Conservation (phyloP, 1,139 yeast genomes). For the Taphrina flavorubra region DNA sequence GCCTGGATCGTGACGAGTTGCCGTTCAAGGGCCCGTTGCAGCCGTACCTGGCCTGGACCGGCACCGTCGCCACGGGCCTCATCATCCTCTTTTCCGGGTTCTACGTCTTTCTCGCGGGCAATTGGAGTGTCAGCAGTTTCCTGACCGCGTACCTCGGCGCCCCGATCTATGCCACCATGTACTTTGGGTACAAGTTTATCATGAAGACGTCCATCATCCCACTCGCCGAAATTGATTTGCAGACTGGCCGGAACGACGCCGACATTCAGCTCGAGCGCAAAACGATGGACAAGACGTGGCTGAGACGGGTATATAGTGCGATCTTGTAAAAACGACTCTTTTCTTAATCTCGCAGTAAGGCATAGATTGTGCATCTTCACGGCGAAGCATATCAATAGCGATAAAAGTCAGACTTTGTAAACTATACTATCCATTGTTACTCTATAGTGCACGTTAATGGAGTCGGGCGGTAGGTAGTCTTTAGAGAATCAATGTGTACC, state of each 20-base stretch:
- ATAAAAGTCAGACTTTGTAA: too few relatives aligned
- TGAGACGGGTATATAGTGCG: background rate
- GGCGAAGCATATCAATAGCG: background rate
- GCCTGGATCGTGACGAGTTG: conserved; percentile 43
- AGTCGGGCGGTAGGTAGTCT: too few relatives aligned
- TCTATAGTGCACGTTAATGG: too few relatives aligned
- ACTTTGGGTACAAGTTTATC: conserved; percentile 60
- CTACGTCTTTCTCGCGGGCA: conserved; percentile 64
- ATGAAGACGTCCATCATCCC: conserved; percentile 46
- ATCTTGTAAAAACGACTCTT: background rate
- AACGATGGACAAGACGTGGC: background rate
- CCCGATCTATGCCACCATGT: conserved; percentile 58
- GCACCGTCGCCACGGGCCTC: conserved; percentile 58
- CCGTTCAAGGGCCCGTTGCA: conserved; percentile 60
- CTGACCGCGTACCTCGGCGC: conserved; percentile 63
- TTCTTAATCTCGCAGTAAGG: too few relatives aligned
- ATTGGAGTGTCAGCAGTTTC: conserved; percentile 66
- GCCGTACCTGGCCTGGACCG: conserved; percentile 60
- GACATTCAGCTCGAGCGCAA: conserved; percentile 18
- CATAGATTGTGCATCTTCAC: too few relatives aligned
- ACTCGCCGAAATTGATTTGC: conserved; percentile 43
- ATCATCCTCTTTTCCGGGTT: conserved; percentile 74
- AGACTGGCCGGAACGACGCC: conserved; percentile 38
- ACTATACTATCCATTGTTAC: too few relatives aligned
- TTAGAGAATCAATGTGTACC: too few relatives aligned